Percentiles rank a stretch among this genome's conserved stretches.
These are phyloP conservation scores for Leccinum fallax DNA, from an alignment of 1,284 basidiomycete species.

Conservation along the genomic window DNA sequence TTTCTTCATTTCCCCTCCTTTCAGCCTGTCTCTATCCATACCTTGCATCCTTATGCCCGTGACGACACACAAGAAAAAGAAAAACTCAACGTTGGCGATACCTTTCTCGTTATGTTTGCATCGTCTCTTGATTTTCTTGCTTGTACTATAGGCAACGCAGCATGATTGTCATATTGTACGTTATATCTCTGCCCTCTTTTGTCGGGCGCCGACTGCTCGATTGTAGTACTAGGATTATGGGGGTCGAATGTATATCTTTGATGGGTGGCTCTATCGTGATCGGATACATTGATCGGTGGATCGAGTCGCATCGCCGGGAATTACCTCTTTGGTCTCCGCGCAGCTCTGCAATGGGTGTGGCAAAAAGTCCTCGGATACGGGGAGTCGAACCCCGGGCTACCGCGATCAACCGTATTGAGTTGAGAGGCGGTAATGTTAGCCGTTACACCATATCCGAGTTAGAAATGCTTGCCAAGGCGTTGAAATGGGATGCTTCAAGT, in stretches of 20 bases:
- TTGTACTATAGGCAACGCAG: not conserved
- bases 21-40: not conserved
- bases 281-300: not conserved
- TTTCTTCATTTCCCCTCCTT: not conserved
- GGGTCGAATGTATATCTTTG: no score
- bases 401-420: constrained; percentile 30
- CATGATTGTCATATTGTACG: not conserved
- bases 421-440: constrained; percentile 39
- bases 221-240: not conserved
- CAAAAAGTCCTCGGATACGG: constrained; percentile 45
- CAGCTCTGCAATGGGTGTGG: no score
- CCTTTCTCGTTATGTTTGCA: not conserved
- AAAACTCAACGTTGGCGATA: not conserved
- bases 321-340: no score
- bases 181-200: not conserved
- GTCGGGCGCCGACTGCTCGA: not conserved
- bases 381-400: constrained; percentile 61
- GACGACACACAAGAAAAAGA: not conserved
- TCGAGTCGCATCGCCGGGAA: not conserved
- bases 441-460: constrained; percentile 36
- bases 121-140: not conserved
- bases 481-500: not conserved
- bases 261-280: not conserved
- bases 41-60: not conserved
- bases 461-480: accelerated